Conservation (phyloP, 176 grass and related monocot genomes). For the Aegilops sharonensis region DNA sequence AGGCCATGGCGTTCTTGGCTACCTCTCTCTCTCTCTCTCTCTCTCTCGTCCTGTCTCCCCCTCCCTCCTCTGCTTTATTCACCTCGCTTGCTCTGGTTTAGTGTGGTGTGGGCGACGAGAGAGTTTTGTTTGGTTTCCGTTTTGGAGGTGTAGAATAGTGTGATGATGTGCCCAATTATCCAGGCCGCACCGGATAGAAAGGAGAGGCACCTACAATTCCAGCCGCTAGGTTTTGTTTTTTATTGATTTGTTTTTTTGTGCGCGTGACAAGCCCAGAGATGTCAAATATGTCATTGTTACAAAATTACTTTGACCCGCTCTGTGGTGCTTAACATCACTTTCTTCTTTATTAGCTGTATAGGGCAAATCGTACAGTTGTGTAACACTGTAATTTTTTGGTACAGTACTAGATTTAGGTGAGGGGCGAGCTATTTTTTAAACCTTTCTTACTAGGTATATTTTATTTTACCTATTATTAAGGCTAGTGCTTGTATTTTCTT, state of each 20-base stretch:
- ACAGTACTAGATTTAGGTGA: too few species aligned
- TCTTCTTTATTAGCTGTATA: neutral
- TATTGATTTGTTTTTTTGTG: neutral
- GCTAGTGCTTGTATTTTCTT: too few species aligned
- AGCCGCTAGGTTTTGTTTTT: neutral
- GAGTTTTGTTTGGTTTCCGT: neutral
- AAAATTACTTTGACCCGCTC: neutral
- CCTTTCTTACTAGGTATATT: too few species aligned
- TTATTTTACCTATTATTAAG: too few species aligned
- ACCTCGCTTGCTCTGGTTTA: neutral
- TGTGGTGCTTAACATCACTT: neutral
- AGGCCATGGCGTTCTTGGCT: conserved; percentile 14
- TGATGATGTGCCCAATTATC: conserved; percentile 42
- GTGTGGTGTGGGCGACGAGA: neutral
- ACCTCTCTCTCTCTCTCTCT: neutral
- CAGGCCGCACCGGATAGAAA: conserved; percentile 30
- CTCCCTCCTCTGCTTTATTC: too few species aligned
- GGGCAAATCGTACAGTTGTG: neutral
- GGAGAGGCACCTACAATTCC: conserved; percentile 14
- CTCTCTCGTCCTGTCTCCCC: too few species aligned
- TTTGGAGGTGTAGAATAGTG: neutral
- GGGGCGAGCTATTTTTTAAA: neutral
- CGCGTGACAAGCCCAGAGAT: neutral
- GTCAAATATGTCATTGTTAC: neutral
- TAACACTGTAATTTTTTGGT: too few species aligned